These are phyloP conservation scores for Neofusicoccum umdonicola DNA, from an alignment of 2,329 filamentous ascomycete species.

Conservation along the genomic window DNA sequence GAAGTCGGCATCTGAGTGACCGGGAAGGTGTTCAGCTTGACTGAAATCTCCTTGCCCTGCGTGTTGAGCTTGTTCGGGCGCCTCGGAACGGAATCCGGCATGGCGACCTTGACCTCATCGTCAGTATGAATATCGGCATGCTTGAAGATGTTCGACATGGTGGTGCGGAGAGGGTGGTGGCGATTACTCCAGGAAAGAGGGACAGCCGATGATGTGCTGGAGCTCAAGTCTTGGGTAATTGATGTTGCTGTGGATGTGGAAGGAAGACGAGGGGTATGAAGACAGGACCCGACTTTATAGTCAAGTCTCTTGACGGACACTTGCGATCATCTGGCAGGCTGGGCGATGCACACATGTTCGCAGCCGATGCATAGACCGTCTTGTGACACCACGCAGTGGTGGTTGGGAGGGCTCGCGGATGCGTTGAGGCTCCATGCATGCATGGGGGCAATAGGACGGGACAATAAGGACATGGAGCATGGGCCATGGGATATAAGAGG, in stretches of 20 bases:
- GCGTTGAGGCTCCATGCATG: not conserved
- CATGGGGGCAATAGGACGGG: not conserved
- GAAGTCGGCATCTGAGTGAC: conserved; percentile 60
- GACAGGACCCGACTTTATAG: not conserved
- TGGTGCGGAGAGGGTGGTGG: not conserved
- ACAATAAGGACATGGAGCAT: not conserved
- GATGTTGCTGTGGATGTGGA: not conserved
- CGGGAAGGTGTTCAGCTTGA: conserved; percentile 71
- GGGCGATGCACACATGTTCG: not conserved
- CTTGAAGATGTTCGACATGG: not conserved
- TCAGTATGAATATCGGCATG: not conserved
- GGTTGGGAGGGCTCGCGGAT: too few relatives aligned
- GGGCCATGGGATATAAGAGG: not conserved
- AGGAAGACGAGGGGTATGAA: not conserved
- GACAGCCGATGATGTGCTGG: not conserved
- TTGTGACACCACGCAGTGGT: not conserved
- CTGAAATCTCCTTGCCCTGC: conserved; percentile 37
- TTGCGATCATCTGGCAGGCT: not conserved
- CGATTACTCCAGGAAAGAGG: not conserved
- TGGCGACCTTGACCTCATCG: conserved; percentile 22
- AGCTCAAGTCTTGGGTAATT: not conserved
- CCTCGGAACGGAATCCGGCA: conserved; percentile 29
- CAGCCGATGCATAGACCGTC: not conserved
- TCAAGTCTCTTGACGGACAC: not conserved
- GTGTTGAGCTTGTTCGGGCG: conserved; percentile 39